These are phyloP conservation scores for Penicillium lividum DNA, from an alignment of 495 filamentous ascomycete species.

Conservation along the genomic window DNA sequence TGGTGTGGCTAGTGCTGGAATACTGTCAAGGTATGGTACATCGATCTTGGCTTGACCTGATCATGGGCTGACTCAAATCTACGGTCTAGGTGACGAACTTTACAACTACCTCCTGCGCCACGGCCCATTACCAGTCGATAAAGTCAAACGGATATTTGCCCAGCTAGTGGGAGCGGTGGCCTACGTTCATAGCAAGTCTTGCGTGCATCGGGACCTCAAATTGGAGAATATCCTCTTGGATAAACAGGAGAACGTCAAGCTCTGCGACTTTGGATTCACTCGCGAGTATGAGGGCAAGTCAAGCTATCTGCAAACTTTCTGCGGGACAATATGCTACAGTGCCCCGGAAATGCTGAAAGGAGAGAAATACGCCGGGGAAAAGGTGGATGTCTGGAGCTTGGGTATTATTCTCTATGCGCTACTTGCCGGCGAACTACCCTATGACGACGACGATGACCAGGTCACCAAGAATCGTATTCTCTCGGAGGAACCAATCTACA, in stretches of 20 bases:
- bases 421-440: conserved; percentile 88
- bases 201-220: conserved; percentile 95
- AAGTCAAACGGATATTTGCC: conserved; percentile 93
- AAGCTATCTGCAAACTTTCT: conserved; percentile 96
- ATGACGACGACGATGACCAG: conserved; percentile 90
- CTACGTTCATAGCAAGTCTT: conserved; percentile 93
- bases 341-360: conserved; percentile 98
- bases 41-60: neutral
- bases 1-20: conserved; percentile 96
- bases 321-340: conserved; percentile 95
- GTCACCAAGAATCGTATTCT: conserved; percentile 84
- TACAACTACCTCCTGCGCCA: conserved; percentile 92
- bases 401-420: conserved; percentile 95
- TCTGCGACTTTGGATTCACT: conserved; percentile 99
- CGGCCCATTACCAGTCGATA: conserved; percentile 79
- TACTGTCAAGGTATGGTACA: conserved; percentile 84
- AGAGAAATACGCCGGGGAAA: conserved; percentile 96
- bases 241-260: conserved; percentile 95
- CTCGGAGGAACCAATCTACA: conserved; percentile 78
- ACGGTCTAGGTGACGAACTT: conserved; percentile 78
- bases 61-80: conserved; percentile 5
- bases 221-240: conserved; percentile 96
- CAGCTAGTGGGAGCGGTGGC: conserved; percentile 94
- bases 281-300: conserved; percentile 94
- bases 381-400: conserved; percentile 97